These are phyloP conservation scores for Pichia deserticola DNA, from an alignment of 805 yeast species.

Conservation along the genomic window DNA sequence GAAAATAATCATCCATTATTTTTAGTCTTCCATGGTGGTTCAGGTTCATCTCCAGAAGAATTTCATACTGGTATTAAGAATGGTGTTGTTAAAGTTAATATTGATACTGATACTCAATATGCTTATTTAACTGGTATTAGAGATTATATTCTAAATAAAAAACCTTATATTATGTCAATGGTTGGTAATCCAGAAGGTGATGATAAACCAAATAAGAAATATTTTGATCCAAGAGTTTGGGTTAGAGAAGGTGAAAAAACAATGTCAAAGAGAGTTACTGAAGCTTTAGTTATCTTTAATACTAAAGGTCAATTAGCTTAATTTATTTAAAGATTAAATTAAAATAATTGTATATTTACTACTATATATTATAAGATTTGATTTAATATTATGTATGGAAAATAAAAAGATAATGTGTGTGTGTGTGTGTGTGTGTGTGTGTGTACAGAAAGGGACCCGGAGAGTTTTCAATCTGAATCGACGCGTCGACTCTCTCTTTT, in stretches of 20 bases:
- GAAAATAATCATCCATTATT: slow-evolving; percentile 62
- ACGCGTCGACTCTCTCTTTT: too few species aligned
- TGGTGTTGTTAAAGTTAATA: slow-evolving; percentile 98
- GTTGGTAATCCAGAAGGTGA: slow-evolving; percentile 99
- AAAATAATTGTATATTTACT: too few species aligned
- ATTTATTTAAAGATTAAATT: too few species aligned
- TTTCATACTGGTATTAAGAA: slow-evolving; percentile 81
- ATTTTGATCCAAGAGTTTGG: slow-evolving; percentile 99
- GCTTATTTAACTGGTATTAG: slow-evolving; percentile 97
- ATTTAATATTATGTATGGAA: too few species aligned
- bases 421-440: too few species aligned
- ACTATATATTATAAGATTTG: too few species aligned
- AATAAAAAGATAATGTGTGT: too few species aligned
- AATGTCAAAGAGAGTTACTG: slow-evolving; percentile 78
- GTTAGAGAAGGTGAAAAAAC: slow-evolving; percentile 99
- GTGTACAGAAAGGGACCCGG: too few species aligned
- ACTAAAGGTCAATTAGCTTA: slow-evolving; percentile 49
- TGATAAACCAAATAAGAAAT: slow-evolving; percentile 99
- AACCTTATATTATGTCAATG: slow-evolving; percentile 81
- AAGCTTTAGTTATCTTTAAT: slow-evolving; percentile 83
- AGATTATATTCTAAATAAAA: slow-evolving; percentile 92
- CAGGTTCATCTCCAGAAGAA: slow-evolving; percentile 91
- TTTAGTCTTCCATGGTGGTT: slow-evolving; percentile 99
- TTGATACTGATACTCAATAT: slow-evolving; percentile 98
- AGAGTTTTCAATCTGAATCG: too few species aligned